Conservation (phyloP, 192 early-diverging fungal species). For the Coemansia sp. region DNA sequence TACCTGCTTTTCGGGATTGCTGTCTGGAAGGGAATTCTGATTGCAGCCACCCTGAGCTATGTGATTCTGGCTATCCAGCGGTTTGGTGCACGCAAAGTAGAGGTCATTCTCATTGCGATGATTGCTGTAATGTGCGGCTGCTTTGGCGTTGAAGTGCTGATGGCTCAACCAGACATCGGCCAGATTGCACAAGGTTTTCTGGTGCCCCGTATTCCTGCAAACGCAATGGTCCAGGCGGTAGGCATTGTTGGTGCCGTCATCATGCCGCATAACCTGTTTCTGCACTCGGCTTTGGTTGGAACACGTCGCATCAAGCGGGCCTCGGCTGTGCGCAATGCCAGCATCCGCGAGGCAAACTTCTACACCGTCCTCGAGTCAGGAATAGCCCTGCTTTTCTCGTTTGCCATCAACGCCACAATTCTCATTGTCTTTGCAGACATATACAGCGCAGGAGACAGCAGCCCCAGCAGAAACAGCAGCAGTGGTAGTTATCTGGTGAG, state of each 20-base stretch:
- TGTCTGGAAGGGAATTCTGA: slow-evolving; percentile 70
- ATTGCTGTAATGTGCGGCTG: slow-evolving; percentile 74
- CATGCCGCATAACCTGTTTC: slow-evolving; percentile 91
- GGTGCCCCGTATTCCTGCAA: slow-evolving; percentile 58
- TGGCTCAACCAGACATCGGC: slow-evolving; percentile 53
- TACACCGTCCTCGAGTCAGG: slow-evolving; percentile 68
- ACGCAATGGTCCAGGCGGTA: slow-evolving; percentile 64
- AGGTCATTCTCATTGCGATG: slow-evolving; percentile 70
- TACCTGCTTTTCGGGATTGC: slow-evolving; percentile 72
- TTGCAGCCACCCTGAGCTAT: slow-evolving; percentile 80
- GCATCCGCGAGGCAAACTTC: slow-evolving; percentile 68
- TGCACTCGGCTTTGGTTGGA: slow-evolving; percentile 80
- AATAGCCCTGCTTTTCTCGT: slow-evolving; percentile 63
- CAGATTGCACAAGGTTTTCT: slow-evolving; percentile 58
- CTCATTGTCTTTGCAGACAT: slow-evolving; percentile 65
- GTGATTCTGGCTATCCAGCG: slow-evolving; percentile 67
- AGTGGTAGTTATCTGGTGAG: not conserved
- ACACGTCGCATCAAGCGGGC: slow-evolving; percentile 54
- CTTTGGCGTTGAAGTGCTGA: slow-evolving; percentile 70
- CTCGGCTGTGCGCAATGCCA: slow-evolving; percentile 39
- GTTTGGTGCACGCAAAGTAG: slow-evolving; percentile 69
- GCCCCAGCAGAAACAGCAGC: not conserved
- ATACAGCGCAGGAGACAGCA: slow-evolving; percentile 23
- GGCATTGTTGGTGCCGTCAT: slow-evolving; percentile 69
- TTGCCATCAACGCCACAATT: slow-evolving; percentile 68